Conservation (phyloP, 371 early-diverging fungal genomes). For the Zopfochytrium polystomum region DNA sequence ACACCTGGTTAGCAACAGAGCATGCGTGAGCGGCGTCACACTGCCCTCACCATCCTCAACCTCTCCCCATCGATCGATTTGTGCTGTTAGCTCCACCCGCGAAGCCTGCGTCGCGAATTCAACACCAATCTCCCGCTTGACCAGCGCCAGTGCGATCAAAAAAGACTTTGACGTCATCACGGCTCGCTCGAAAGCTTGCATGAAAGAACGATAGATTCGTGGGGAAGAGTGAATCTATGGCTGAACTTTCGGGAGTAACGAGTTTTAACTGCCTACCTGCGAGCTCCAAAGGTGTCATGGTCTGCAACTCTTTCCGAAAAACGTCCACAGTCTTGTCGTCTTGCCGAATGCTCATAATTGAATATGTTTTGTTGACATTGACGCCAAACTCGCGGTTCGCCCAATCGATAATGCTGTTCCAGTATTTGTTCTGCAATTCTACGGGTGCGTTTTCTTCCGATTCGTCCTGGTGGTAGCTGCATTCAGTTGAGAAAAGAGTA, state of each 20-base stretch:
- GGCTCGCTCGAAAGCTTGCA: conserved; percentile 90
- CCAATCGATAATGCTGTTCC: conserved; percentile 84
- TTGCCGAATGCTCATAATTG: conserved; percentile 70
- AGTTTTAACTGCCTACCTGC: too few species aligned
- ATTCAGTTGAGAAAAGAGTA: background rate
- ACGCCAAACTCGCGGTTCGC: conserved; percentile 60
- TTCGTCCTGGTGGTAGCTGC: conserved; percentile 70
- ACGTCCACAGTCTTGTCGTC: conserved; percentile 55
- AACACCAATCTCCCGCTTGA: conserved; percentile 67
- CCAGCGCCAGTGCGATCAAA: conserved; percentile 79
- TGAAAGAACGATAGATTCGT: too few species aligned
- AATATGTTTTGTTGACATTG: conserved; percentile 68
- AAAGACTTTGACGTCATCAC: conserved; percentile 86
- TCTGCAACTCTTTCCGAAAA: conserved; percentile 53
- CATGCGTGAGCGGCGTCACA: too few species aligned
- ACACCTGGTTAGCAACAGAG: too few species aligned
- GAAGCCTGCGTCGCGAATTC: conserved; percentile 79
- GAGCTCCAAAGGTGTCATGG: conserved; percentile 41
- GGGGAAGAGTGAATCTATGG: too few species aligned
- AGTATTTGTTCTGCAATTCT: conserved; percentile 73
- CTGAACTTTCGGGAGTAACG: too few species aligned
- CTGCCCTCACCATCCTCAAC: too few species aligned
- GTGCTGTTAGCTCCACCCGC: conserved; percentile 79
- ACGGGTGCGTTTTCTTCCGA: conserved; percentile 66
- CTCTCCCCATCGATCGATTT: conserved; percentile 89